Evolutionary conservation across 2,329 filamentous ascomycete species (phyloP), one percentile per base, ranked within the genome.

Genomic region (Purpureocillium lavendulum): DNA sequence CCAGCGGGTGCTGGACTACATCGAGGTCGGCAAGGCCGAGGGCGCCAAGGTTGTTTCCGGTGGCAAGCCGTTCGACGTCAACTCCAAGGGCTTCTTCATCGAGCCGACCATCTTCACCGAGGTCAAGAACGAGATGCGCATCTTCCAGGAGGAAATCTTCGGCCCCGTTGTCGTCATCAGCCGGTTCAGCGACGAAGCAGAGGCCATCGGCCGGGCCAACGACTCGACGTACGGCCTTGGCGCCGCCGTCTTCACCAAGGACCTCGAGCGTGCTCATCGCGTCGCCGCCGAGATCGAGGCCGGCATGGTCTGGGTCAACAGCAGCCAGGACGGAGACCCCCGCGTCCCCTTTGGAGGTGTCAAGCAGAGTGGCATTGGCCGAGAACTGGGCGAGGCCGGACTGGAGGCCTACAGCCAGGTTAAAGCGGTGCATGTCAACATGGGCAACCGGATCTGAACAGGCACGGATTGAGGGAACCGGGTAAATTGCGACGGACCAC

Each of bases 71-170:
- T 18, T 18, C 12, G 33, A 30, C 53, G 78, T 79, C 64, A 83
- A 84, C 45, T 58, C 68, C 54, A 78, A 85, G 70, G 84, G 84
- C 44, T 89, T 82, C 75, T 90, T 87, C 71, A 87, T 90, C 64
- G 69, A 87, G 70, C 85, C 85, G 30, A 90, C 85, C 56, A 84
- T 90, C 67, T 89, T 90, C 72, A 78, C 75, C 61, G 78, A 85
- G 56, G 84, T 30, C 29, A 30, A 12, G 11, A 30, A 13, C 29
- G 29, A 30, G 88, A 88, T 88, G 83, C 86, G 83, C 74, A 88
- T 90, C 57, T 78, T 86, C 65, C 75, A 84, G 63, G 84, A 89
- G 66, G 85, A 92, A 67, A 88, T 90, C 62, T 92, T 92, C 60
- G 85, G 85, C 47, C 85, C 85, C 40, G 85, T 92, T 44, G 82